These are phyloP conservation scores for Basidiobolus meristosporus DNA, from an alignment of 371 early-diverging fungal species.

Conservation along the genomic window DNA sequence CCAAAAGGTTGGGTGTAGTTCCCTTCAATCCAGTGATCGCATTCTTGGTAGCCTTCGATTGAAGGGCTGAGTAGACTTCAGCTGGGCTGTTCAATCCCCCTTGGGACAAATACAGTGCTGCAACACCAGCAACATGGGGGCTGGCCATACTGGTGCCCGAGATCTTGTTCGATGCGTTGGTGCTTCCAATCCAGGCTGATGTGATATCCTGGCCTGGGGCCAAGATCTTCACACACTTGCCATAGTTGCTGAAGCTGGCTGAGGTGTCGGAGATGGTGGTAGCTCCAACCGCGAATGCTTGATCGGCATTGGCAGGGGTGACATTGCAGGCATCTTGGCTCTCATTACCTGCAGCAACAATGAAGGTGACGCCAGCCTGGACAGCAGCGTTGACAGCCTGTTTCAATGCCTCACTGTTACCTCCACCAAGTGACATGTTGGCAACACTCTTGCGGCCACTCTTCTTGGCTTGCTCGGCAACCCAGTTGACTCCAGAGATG, in stretches of 20 bases:
- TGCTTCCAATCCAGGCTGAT: slow-evolving; percentile 14
- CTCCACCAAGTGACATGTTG: slow-evolving; percentile 35
- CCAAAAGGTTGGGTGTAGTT: slow-evolving; percentile 1
- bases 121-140: slow-evolving; percentile 67
- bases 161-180: slow-evolving; percentile 15
- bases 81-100: background rate
- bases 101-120: slow-evolving; percentile 19
- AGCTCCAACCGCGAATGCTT: too few species aligned
- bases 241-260: too few species aligned
- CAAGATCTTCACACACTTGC: slow-evolving; percentile 32
- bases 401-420: slow-evolving; percentile 5
- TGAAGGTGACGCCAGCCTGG: slow-evolving; percentile 31
- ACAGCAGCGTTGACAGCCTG: slow-evolving; percentile 22
- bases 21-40: background rate
- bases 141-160: slow-evolving; percentile 51
- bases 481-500: too few species aligned
- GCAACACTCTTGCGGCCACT: slow-evolving; percentile 24
- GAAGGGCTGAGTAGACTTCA: background rate
- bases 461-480: too few species aligned
- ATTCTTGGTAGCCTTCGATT: background rate
- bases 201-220: slow-evolving; percentile 24
- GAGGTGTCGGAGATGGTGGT: too few species aligned
- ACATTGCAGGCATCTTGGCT: too few species aligned
- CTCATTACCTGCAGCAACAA: slow-evolving; percentile 67
- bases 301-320: too few species aligned